Percentiles rank a stretch among this genome's conserved stretches.
Evolutionary conservation across 2,329 filamentous ascomycete genomes (phyloP).

Genomic region (Rutstroemia sp.): DNA sequence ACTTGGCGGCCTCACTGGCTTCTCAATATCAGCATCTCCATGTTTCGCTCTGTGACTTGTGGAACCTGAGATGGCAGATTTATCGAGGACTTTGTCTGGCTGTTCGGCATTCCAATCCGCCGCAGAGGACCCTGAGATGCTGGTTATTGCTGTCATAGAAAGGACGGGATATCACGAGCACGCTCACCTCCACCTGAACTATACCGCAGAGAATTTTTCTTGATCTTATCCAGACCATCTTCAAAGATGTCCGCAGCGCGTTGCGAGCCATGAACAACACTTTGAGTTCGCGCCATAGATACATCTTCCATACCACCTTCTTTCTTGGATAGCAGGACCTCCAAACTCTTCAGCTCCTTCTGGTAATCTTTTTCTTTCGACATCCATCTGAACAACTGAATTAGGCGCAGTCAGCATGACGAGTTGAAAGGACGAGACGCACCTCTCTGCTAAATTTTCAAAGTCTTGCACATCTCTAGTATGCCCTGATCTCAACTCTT

Average conservation of each 20-base stretch:
- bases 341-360: constrained; percentile 26
- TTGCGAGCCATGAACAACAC: constrained; percentile 22
- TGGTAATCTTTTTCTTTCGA: constrained; percentile 26
- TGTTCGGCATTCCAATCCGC: background rate
- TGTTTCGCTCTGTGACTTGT: background rate
- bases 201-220: constrained; percentile 13
- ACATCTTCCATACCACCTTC: constrained; percentile 27
- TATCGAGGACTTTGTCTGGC: background rate
- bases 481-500: constrained; percentile 21
- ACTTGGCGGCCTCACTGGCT: background rate
- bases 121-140: background rate
- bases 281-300: constrained; percentile 24
- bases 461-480: constrained; percentile 24
- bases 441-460: constrained; percentile 18
- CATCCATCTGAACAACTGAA: constrained; percentile 16
- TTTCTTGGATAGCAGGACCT: constrained; percentile 26
- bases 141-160: background rate
- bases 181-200: constrained; percentile 5
- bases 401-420: background rate
- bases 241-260: constrained; percentile 18
- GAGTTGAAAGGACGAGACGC: background rate
- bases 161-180: background rate
- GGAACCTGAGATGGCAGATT: background rate
- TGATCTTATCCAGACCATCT: constrained; percentile 19
- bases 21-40: background rate